Evolutionary conservation across 495 filamentous ascomycete species (phyloP).

Genomic region (Articulospora tetracladia): DNA sequence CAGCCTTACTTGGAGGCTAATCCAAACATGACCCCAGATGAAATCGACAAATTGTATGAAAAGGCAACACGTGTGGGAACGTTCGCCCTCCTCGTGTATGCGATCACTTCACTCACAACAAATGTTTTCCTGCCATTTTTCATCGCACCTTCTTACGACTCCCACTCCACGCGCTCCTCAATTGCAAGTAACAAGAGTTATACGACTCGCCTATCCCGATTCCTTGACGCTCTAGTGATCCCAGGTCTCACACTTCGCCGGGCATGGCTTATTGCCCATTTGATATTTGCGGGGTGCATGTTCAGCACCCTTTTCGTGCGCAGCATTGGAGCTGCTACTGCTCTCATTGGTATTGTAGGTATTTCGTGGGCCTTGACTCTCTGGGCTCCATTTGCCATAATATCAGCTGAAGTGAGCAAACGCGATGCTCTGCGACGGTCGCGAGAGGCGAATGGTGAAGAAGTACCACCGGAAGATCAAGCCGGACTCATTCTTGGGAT

Average conservation of each 20-base stretch:
- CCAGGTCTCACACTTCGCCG: conserved; percentile 78
- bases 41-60: conserved; percentile 77
- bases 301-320: conserved; percentile 75
- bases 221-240: conserved; percentile 61
- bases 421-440: conserved; percentile 66
- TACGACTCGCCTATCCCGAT: conserved; percentile 24
- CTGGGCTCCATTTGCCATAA: conserved; percentile 92
- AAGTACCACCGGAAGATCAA: conserved; percentile 55
- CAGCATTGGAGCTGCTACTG: conserved; percentile 59
- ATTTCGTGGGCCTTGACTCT: conserved; percentile 85
- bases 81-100: conserved; percentile 82
- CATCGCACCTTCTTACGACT: conserved; percentile 68
- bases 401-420: conserved; percentile 78
- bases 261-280: conserved; percentile 76
- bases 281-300: conserved; percentile 76
- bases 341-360: conserved; percentile 73
- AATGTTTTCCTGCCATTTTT: conserved; percentile 82
- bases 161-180: conserved; percentile 23
- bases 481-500: conserved; percentile 87
- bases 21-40: conserved; percentile 66
- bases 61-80: conserved; percentile 77
- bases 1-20: conserved; percentile 73
- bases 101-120: conserved; percentile 71
- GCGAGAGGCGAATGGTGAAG: conserved; percentile 27
- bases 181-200: conserved; percentile 29